These are phyloP conservation scores for Geoglossum cookeanum DNA, from an alignment of 2,329 filamentous ascomycete genomes.

Conservation along the genomic window DNA sequence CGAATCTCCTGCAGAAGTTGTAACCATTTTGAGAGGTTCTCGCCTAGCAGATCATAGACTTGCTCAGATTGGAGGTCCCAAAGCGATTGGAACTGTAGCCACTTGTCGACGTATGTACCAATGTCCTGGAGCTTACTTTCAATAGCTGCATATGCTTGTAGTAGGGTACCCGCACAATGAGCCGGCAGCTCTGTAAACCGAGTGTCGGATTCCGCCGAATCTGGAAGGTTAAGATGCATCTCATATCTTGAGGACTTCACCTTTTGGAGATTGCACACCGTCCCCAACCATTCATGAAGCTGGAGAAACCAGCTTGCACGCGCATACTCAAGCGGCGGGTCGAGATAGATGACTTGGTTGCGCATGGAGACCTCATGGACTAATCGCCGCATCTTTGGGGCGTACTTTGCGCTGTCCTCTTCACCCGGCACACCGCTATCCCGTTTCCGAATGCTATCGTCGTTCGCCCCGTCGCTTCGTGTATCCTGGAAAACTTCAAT, in stretches of 20 bases:
- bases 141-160: slow-evolving; percentile 62
- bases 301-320: slow-evolving; percentile 86
- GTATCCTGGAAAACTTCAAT: slow-evolving; percentile 60
- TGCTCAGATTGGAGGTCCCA: slow-evolving; percentile 96
- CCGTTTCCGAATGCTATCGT: slow-evolving; percentile 8
- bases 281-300: slow-evolving; percentile 80
- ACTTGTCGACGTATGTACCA: slow-evolving; percentile 80
- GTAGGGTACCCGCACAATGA: slow-evolving; percentile 61
- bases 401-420: slow-evolving; percentile 15
- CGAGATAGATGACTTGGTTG: slow-evolving; percentile 92
- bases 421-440: slow-evolving; percentile 24
- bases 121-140: slow-evolving; percentile 70
- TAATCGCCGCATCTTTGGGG: slow-evolving; percentile 50
- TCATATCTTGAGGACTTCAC: slow-evolving; percentile 93
- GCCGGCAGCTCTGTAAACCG: slow-evolving; percentile 73
- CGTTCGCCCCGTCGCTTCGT: slow-evolving; percentile 15
- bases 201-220: slow-evolving; percentile 38
- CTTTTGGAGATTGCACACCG: slow-evolving; percentile 81
- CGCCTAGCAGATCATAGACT: slow-evolving; percentile 79
- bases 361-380: slow-evolving; percentile 93
- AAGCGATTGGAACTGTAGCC: slow-evolving; percentile 94
- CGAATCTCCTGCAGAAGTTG: slow-evolving; percentile 93
- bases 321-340: slow-evolving; percentile 80
- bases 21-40: slow-evolving; percentile 82
- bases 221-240: slow-evolving; percentile 49